A percentile compares a stretch with the other conserved stretches of the same genome.
Conservation (phyloP, 2,329 filamentous ascomycete species). For the Aquanectria penicillioides region DNA sequence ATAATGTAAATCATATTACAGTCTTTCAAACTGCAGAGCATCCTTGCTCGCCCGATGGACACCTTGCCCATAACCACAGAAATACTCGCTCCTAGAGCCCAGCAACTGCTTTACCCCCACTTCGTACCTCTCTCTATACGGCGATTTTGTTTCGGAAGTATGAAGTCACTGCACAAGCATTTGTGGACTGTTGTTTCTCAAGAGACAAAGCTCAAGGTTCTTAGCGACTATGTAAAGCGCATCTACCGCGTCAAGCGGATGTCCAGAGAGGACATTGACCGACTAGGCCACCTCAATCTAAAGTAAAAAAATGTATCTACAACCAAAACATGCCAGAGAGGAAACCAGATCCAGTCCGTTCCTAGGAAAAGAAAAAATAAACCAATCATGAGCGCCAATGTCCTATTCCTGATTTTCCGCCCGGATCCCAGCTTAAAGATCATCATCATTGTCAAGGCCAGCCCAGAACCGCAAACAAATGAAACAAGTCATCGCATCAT, state of each 20-base stretch:
- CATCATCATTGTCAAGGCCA: constrained; percentile 24
- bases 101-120: neutral
- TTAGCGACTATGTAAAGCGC: constrained; percentile 14
- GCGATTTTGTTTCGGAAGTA: too few species aligned
- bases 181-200: too few species aligned
- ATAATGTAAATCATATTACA: too few species aligned
- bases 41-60: constrained; percentile 1
- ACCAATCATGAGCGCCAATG: constrained; percentile 26
- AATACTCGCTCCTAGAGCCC: neutral
- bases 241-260: constrained; percentile 24
- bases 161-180: too few species aligned
- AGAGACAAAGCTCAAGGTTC: constrained; percentile 2
- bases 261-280: constrained; percentile 11
- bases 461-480: constrained; percentile 18
- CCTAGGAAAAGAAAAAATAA: constrained; percentile 12
- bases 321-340: constrained; percentile 16
- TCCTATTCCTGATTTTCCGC: constrained; percentile 19
- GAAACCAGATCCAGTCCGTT: constrained; percentile 32
- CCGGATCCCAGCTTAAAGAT: constrained; percentile 29
- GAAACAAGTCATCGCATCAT: constrained; percentile 25
- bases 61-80: neutral
- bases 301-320: constrained; percentile 22
- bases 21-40: too few species aligned
- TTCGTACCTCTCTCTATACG: too few species aligned
- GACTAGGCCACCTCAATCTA: constrained; percentile 18